Base-by-base conservation (phyloP, 1,284 basidiomycete genomes). In the Phellinidium pouzarii region DNA sequence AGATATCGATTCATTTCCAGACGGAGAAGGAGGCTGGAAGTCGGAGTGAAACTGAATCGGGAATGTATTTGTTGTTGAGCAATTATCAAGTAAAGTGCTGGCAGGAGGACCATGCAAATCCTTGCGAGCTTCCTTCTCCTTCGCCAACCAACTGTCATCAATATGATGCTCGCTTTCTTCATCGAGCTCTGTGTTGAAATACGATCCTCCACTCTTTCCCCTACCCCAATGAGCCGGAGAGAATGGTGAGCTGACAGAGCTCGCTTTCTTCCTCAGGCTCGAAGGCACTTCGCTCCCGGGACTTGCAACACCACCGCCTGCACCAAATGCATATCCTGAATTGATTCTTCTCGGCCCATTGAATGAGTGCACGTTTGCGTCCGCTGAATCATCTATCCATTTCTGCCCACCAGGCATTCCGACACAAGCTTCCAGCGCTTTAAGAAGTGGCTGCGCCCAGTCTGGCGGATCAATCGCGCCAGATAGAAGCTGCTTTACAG, bases 401-500 rank as follows among this genome's bases (percentile, higher is more conserved):
- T 70, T 70, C 31, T 80, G 75, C 44, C 73, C 75, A 6, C 82
- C 84, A 0, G 87, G 85, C 61, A 85, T 65, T 19, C 84, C 80
- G 2, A 87, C 90, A 59, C 82, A 84, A 12, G 76, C 66, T 53
- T 91, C 82, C 20, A 97, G 73, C 1, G 84, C 84, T 53, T 79
- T 77, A 56, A 90, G 82, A 34, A 97, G 76, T 2, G 75, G 65
- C 38, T 75, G 68, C 1, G 92, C 84, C 88, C 91, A 96, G 2
- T 78, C 70, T 0, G 92, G 93, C 2, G 81, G 77, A 17, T 83
- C 76, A 42, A 95, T 71, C 4, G 68, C 66, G 8, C 94, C 94
- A 43, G 81, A 84, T 12, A 97, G 81, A 20, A 97, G 79, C 64
- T 85, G 77, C 66, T 87, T 87, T 1, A 76, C 84, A 0, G 84